phyloP scores from a whole-genome alignment of 768 basidiomycete species.

The Leccinum imitatum region DNA sequence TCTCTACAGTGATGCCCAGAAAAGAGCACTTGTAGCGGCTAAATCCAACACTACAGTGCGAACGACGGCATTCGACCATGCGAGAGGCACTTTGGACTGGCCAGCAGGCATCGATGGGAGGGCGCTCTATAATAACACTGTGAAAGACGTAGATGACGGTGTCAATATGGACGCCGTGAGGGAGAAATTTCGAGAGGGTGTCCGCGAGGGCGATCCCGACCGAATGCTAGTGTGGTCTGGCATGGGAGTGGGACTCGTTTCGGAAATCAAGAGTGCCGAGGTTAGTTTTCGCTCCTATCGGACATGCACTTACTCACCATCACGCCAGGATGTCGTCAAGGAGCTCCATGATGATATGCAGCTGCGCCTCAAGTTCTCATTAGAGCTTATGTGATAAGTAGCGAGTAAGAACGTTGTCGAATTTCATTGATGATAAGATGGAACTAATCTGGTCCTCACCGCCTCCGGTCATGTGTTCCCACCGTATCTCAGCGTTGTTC shows the following conservation, averaged over 20 bases:
- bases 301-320: constrained; percentile 5
- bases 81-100: constrained; percentile 56
- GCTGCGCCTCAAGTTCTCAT: constrained; percentile 31
- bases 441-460: constrained; percentile 5
- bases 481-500: constrained; percentile 17
- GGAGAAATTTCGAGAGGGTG: constrained; percentile 46
- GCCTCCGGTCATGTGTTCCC: constrained; percentile 13
- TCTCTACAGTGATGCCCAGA: constrained; percentile 53
- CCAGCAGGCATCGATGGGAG: constrained; percentile 60
- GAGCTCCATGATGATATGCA: constrained; percentile 52
- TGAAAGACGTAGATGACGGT: constrained; percentile 54
- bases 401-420: constrained; percentile 15
- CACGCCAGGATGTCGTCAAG: constrained; percentile 49
- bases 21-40: constrained; percentile 50
- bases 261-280: constrained; percentile 40
- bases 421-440: constrained; percentile 24
- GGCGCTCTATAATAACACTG: constrained; percentile 47
- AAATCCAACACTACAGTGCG: constrained; percentile 48
- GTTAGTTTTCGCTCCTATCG: constrained; percentile 28
- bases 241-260: constrained; percentile 58
- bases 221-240: constrained; percentile 70
- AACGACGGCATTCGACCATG: constrained; percentile 63
- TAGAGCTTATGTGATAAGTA: constrained; percentile 22
- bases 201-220: constrained; percentile 43
- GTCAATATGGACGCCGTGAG: constrained; percentile 42